Percentiles rank a stretch among this genome's conserved stretches.
Conservation (phyloP, 2,329 filamentous ascomycete genomes). For the Pyricularia sp. region DNA sequence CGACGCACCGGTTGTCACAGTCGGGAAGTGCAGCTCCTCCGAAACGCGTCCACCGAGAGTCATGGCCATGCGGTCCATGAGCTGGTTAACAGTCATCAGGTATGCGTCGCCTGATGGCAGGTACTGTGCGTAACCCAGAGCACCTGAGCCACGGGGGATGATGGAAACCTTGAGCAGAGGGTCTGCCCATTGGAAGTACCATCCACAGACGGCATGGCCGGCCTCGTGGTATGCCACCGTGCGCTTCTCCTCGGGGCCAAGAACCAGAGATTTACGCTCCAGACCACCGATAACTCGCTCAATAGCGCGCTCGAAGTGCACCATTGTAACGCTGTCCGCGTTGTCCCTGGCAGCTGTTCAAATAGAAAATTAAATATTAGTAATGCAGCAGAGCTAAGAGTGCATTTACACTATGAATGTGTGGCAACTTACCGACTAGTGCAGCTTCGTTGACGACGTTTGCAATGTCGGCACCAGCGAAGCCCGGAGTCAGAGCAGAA, state of each 20-base stretch:
- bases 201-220: constrained; percentile 95
- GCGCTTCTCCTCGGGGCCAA: constrained; percentile 83
- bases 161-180: constrained; percentile 97
- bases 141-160: constrained; percentile 89
- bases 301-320: constrained; percentile 93
- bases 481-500: constrained; percentile 87
- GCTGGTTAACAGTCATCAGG: constrained; percentile 87
- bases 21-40: constrained; percentile 94
- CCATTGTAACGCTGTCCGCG: constrained; percentile 74
- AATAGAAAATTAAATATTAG: constrained; percentile 25
- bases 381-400: constrained; percentile 4
- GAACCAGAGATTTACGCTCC: constrained; percentile 93
- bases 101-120: constrained; percentile 88
- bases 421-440: constrained; percentile 63
- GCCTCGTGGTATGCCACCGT: constrained; percentile 59
- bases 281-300: constrained; percentile 94
- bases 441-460: constrained; percentile 98
- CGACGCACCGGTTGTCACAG: constrained; percentile 86
- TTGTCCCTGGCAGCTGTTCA: constrained; percentile 68
- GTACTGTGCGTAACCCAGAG: constrained; percentile 93
- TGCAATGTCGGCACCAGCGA: constrained; percentile 95
- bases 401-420: neutral
- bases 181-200: constrained; percentile 95
- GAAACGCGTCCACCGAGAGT: constrained; percentile 90
- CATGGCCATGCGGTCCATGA: constrained; percentile 99